Evolutionary conservation across 1,284 basidiomycete species (phyloP), one percentile per base, ranked within the genome.

Genomic region (Cryptococcus amylolentus): DNA sequence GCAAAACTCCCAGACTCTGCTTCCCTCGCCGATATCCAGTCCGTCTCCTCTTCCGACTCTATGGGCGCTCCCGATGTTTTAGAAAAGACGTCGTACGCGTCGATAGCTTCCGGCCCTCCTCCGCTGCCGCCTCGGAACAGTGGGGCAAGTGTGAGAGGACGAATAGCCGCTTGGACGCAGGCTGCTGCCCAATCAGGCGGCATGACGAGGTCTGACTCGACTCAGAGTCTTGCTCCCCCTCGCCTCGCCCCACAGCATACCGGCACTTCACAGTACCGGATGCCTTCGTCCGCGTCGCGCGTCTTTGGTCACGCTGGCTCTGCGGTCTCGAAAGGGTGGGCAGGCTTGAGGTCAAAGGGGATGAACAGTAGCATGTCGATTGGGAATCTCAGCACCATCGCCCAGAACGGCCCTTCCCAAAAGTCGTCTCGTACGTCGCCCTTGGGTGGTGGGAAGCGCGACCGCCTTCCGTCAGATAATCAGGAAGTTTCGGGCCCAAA

Each of bases 241-340:
- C 31, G 31, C 31, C 31, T 35, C 31, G 31, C 31, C 31, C 31
- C 31, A 6, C 56, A 63, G 28, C 57, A 64, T 13, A 37, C 44
- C 59, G 23, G 46, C 50, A 2, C 49, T 49, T 46, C 48, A 7
- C 57, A 59, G 44, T 68, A 71, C 43, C 60, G 70, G 9, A 38
- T 73, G 4, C 69, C 73, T 2, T 54, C 62, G 20, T 68, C 68
- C 1, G 71, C 72, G 1, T 67, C 69, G 45, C 60, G 67, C 31
- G 69, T 72, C 3, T 49, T 76, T 3, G 72, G 69, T 0, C 61
- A 65, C 23, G 72, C 72, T n/a, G 70, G 71, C 4, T 67, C 68
- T 18, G 73, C 71, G 0, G 71, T 76, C 3, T 64, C 65, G 52
- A 73, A 72, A 49, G 69, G 70, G 5, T 73, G 71, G 73, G 69